A percentile compares a stretch with the other conserved stretches of the same genome.
phyloP scores from a whole-genome alignment of 768 basidiomycete genomes.

The Agrocybe praecox region DNA sequence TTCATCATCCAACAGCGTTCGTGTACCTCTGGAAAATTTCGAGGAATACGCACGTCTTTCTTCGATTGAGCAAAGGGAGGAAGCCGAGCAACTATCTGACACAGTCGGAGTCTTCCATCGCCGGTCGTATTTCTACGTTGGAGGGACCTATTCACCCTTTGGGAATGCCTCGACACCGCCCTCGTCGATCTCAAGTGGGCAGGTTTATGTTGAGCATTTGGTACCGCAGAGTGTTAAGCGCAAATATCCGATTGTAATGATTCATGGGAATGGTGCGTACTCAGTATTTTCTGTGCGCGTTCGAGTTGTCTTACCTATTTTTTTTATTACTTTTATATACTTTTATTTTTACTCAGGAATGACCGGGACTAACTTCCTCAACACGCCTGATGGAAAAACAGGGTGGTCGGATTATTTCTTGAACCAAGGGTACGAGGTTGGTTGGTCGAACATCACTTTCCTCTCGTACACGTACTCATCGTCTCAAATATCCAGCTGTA shows the following conservation, averaged over 20 bases:
- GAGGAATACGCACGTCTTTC: too few relatives aligned
- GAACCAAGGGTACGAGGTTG: constrained; percentile 51
- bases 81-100: neutral
- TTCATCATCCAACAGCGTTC: too few relatives aligned
- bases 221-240: constrained; percentile 40
- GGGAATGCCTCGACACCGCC: constrained; percentile 22
- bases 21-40: too few relatives aligned
- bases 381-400: constrained; percentile 53
- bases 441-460: constrained; percentile 8
- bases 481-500: constrained; percentile 32
- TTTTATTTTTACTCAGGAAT: constrained; percentile 33
- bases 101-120: constrained; percentile 32
- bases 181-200: constrained; percentile 40
- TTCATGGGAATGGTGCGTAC: constrained; percentile 45
- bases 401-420: constrained; percentile 65
- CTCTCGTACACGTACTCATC: neutral
- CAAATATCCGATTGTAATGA: constrained; percentile 44
- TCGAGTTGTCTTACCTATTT: too few relatives aligned
- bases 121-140: constrained; percentile 51
- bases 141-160: constrained; percentile 36
- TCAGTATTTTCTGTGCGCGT: neutral
- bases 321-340: too few relatives aligned
- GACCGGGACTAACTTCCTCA: constrained; percentile 55
- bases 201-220: constrained; percentile 57
- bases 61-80: too few relatives aligned